Evolutionary conservation across 257 asterid genomes (phyloP).

Genomic region (Capsicum chinense): DNA sequence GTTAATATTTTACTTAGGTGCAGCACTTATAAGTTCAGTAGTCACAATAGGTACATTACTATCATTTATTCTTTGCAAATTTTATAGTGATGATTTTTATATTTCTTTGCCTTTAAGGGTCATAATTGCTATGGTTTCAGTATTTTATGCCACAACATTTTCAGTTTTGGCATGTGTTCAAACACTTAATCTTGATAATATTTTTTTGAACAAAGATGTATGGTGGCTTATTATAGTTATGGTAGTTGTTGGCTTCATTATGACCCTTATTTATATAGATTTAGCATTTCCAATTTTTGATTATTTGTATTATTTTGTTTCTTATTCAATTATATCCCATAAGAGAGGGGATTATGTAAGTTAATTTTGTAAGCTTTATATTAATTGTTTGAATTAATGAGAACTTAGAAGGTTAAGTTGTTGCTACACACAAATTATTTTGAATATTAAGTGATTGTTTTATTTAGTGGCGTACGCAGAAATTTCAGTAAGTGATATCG

Average conservation of each 20-base stretch:
- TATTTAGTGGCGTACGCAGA: background rate
- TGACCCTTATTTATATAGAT: conserved; percentile 27
- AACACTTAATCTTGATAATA: conserved; percentile 18
- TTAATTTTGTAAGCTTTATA: background rate
- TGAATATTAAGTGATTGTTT: background rate
- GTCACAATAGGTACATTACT: background rate
- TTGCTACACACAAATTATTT: background rate
- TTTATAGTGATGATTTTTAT: conserved; percentile 1
- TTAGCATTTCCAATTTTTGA: conserved; percentile 27
- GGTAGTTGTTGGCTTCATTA: conserved; percentile 18
- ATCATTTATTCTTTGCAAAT: background rate
- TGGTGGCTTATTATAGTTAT: conserved; percentile 21
- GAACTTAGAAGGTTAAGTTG: background rate
- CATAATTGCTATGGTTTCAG: conserved; percentile 7
- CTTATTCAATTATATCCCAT: background rate
- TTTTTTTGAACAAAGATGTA: conserved; percentile 20
- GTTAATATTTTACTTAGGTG: conserved; percentile 18
- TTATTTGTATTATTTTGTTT: conserved; percentile 20
- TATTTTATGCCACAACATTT: conserved; percentile 20
- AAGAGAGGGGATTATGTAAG: background rate
- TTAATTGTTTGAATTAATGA: background rate
- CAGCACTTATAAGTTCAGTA: conserved; percentile 5
- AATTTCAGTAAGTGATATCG: background rate
- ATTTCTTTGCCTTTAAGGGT: background rate
- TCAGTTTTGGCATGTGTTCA: conserved; percentile 26